Percentiles rank a stretch among this genome's conserved stretches.
phyloP scores from a whole-genome alignment of 1,284 basidiomycete species.

The Apiotrichum domesticum region DNA sequence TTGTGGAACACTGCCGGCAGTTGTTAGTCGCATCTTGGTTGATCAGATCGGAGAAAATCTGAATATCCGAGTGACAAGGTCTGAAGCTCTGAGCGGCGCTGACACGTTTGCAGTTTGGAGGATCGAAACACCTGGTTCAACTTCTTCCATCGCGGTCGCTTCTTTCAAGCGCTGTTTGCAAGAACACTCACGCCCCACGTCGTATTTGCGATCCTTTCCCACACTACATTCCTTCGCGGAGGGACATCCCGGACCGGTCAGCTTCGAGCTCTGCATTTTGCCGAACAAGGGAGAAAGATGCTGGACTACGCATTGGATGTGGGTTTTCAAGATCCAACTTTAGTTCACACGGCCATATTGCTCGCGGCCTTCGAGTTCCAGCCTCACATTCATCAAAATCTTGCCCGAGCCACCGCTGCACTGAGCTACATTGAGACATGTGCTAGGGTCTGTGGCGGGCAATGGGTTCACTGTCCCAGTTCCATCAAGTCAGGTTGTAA shows the following conservation, averaged over 20 bases:
- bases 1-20: not conserved
- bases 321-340: slow-evolving; percentile 18
- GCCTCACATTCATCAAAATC: slow-evolving; percentile 26
- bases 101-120: slow-evolving; percentile 11
- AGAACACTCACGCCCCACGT: slow-evolving; percentile 17
- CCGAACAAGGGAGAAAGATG: slow-evolving; percentile 24
- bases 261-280: slow-evolving; percentile 21
- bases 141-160: slow-evolving; percentile 23
- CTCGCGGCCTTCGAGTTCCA: slow-evolving; percentile 29
- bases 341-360: slow-evolving; percentile 28
- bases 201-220: slow-evolving; percentile 25
- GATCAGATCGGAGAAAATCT: not conserved
- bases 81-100: too few relatives aligned
- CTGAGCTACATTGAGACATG: slow-evolving; percentile 22
- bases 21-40: not conserved
- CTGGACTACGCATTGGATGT: slow-evolving; percentile 22
- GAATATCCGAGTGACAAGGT: too few relatives aligned
- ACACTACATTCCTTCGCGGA: slow-evolving; percentile 24
- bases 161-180: slow-evolving; percentile 16
- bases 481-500: too few relatives aligned
- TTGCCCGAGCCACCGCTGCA: slow-evolving; percentile 17
- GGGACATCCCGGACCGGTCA: slow-evolving; percentile 15
- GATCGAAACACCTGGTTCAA: slow-evolving; percentile 21
- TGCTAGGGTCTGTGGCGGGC: slow-evolving; percentile 7
- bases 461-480: too few relatives aligned